phyloP scores from a whole-genome alignment of 352 stramenopile genomes.

The Pythium aquatile region DNA sequence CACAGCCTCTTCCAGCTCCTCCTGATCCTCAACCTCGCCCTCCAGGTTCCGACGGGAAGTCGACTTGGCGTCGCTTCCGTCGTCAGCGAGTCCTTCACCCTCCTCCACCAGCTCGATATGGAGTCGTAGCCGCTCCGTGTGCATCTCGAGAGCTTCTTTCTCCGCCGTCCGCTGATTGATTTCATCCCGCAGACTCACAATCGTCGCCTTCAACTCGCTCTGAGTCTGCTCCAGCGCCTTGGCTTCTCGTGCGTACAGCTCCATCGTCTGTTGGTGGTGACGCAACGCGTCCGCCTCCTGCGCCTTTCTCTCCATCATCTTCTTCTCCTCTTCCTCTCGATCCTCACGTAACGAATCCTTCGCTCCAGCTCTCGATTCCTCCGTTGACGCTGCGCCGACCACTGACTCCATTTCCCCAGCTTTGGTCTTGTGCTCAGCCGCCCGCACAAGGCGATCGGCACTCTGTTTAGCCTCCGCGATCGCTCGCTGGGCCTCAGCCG shows the following conservation, averaged over 20 bases:
- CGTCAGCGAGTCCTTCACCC: not conserved
- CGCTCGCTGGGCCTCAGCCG: not conserved
- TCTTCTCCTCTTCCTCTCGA: not conserved
- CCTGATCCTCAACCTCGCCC: constrained; percentile 29
- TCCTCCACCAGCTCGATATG: constrained; percentile 55
- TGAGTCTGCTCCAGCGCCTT: constrained; percentile 22
- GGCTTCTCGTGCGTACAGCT: constrained; percentile 17
- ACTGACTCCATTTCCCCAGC: not conserved
- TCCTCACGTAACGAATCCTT: not conserved
- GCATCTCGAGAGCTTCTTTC: constrained; percentile 47
- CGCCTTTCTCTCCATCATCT: not conserved
- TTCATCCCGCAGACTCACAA: constrained; percentile 34
- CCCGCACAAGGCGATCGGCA: not conserved
- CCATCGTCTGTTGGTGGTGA: constrained; percentile 27
- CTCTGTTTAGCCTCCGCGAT: constrained; percentile 13
- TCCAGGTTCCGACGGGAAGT: not conserved
- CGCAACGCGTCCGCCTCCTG: not conserved
- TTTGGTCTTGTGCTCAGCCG: constrained; percentile 1
- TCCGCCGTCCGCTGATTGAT: constrained; percentile 39
- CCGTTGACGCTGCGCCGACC: not conserved
- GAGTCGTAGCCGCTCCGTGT: constrained; percentile 63
- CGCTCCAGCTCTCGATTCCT: not conserved
- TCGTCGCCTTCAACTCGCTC: constrained; percentile 25
- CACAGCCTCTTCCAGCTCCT: not conserved
- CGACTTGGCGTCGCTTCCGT: constrained; percentile 15